These are phyloP conservation scores for Rhodamnia argentea DNA, from an alignment of 345 rosid species.

Conservation along the genomic window DNA sequence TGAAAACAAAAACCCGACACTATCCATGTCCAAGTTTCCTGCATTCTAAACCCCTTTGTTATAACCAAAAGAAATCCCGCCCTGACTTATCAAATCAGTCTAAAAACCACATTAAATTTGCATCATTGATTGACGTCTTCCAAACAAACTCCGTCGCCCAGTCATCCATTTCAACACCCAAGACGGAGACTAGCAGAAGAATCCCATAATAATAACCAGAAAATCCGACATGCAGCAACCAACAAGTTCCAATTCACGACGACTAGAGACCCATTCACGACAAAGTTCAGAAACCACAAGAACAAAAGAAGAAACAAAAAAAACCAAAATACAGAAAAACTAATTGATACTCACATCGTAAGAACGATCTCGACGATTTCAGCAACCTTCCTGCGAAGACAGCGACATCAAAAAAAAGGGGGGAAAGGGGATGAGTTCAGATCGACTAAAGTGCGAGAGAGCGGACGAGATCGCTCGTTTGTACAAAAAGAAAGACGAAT, in stretches of 20 bases:
- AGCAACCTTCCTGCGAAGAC: background rate
- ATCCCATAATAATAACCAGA: background rate
- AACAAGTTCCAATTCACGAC: background rate
- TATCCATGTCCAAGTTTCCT: background rate
- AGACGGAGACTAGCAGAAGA: background rate
- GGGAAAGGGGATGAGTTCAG: background rate
- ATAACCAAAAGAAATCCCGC: background rate
- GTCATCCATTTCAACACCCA: background rate
- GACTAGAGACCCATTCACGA: background rate
- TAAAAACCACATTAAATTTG: background rate
- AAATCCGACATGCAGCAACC: background rate
- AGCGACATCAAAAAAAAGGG: background rate
- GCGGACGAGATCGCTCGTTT: background rate
- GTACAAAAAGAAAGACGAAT: background rate
- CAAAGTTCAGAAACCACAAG: background rate
- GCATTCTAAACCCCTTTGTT: background rate
- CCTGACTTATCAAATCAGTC: background rate
- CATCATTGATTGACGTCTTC: background rate
- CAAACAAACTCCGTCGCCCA: background rate
- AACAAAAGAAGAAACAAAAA: accelerated
- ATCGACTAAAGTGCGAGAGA: background rate
- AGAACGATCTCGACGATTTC: background rate
- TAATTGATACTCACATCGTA: background rate
- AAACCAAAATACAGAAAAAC: background rate
- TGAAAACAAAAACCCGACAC: background rate